Evolutionary conservation across 2,329 filamentous ascomycete species (phyloP), one percentile per base, ranked within the genome.

Genomic region (Phaeosphaeria sp.): DNA sequence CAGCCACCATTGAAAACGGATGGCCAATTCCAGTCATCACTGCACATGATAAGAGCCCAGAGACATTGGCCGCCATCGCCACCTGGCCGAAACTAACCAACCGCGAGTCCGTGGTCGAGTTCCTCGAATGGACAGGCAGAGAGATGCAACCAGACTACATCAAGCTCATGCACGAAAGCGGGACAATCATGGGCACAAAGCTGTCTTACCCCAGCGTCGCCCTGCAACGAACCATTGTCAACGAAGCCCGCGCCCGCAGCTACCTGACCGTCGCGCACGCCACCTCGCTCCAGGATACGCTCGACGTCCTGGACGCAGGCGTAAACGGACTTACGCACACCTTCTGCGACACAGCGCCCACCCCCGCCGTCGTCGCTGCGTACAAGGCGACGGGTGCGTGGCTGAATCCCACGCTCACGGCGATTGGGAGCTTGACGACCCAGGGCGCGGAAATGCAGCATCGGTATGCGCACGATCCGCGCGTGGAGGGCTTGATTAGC

Each of bases 91-190:
- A 80, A 42, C 58, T 83, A n/a, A 73, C 72, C 6, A 77, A 74
- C 3, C 63, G 72, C 9, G 71, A 78, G 36, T 81, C 77, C 22
- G 82, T 81, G 1, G 60, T 76, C 1, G 65, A 75, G 17, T 84
- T 80, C 56, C 68, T 84, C 2, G 69, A 76, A 13, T 76, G 78
- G 58, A 75, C 76, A 1, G 59, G 77, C 11, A 69, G 68, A 11
- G 79, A 83, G 53, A 72, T 73, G 60, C 58, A 72, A 39, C 80
- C 78, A 1, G 78, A 83, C 56, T 84, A 83, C 68, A 81, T 83
- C 65, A 84, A 84, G 63, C 67, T 84, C 48, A 82, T 84, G 76
- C 80, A 84, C 60, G 82, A 84, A 60, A 77, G 73, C 51, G 82
- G 82, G 2, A 73, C 65, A 7, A 66, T 72, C 9, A 71, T 84